Evolutionary conservation across 495 filamentous ascomycete species (phyloP).

Genomic region (Aspergillus indologenus): DNA sequence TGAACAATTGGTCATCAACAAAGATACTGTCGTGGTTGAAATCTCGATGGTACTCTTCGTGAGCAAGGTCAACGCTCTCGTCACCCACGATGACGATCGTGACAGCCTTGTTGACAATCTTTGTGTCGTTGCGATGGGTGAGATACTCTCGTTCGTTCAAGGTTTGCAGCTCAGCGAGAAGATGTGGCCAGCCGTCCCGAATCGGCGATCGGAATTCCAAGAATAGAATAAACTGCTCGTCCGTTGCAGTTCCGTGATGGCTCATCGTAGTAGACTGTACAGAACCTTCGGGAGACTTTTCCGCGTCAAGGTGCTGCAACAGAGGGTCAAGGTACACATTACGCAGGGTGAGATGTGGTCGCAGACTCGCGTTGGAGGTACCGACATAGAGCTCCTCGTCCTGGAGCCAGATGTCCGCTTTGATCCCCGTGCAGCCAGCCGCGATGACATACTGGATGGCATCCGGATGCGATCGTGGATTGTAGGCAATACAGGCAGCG

Average conservation of each 20-base stretch:
- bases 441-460: slow-evolving; percentile 54
- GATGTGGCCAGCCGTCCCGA: slow-evolving; percentile 45
- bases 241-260: slow-evolving; percentile 28
- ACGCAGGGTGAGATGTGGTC: slow-evolving; percentile 54
- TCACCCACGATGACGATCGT: slow-evolving; percentile 71
- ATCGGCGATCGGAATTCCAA: slow-evolving; percentile 44
- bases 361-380: slow-evolving; percentile 51
- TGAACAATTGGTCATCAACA: slow-evolving; percentile 44
- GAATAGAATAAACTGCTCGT: slow-evolving; percentile 28
- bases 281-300: slow-evolving; percentile 40
- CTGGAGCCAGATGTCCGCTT: slow-evolving; percentile 72
- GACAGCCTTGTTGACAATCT: slow-evolving; percentile 49
- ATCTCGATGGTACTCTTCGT: slow-evolving; percentile 27
- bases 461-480: slow-evolving; percentile 63
- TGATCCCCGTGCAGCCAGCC: slow-evolving; percentile 59
- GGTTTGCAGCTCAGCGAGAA: slow-evolving; percentile 48
- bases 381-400: slow-evolving; percentile 53
- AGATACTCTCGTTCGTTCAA: slow-evolving; percentile 58
- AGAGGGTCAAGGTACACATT: slow-evolving; percentile 65
- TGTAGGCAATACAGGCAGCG: slow-evolving; percentile 64
- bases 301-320: slow-evolving; percentile 50
- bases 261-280: not conserved
- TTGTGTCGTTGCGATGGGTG: slow-evolving; percentile 51
- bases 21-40: slow-evolving; percentile 59
- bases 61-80: slow-evolving; percentile 42